These are phyloP conservation scores for Leucaena leucocephala DNA, from an alignment of 306 rosid species.

Conservation along the genomic window DNA sequence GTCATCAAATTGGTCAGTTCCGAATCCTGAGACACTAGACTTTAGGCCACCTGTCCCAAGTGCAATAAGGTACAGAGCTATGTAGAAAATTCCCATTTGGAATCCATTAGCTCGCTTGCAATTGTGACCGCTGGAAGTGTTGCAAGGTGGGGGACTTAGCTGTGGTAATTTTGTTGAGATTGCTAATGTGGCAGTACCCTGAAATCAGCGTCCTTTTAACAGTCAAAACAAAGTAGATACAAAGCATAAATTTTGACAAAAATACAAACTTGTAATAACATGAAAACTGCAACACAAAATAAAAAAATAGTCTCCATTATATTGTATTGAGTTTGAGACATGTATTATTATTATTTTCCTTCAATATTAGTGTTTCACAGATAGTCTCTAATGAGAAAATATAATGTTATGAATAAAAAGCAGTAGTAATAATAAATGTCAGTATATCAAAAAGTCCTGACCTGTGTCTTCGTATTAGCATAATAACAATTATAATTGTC, in stretches of 20 bases:
- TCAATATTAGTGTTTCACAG: not conserved
- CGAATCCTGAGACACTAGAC: slow-evolving; percentile 91
- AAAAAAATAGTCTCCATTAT: not conserved
- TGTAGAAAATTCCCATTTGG: slow-evolving; percentile 79
- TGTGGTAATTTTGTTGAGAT: slow-evolving; percentile 65
- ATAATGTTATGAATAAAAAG: not conserved
- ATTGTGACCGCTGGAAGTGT: slow-evolving; percentile 22
- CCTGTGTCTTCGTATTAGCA: slow-evolving; percentile 56
- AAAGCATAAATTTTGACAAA: not conserved
- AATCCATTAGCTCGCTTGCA: slow-evolving; percentile 69
- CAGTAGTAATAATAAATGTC: not conserved
- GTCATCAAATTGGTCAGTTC: slow-evolving; percentile 85
- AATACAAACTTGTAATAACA: not conserved
- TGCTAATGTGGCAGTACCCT: slow-evolving; percentile 82
- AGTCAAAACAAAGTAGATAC: not conserved
- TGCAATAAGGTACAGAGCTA: slow-evolving; percentile 72
- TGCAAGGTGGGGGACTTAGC: slow-evolving; percentile 77
- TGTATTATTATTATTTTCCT: not conserved
- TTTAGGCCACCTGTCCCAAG: slow-evolving; percentile 88
- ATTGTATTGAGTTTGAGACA: not conserved
- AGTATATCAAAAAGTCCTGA: slow-evolving; percentile 2
- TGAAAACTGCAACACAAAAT: not conserved
- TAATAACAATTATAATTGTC: not conserved
- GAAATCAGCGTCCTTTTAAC: slow-evolving; percentile 22
- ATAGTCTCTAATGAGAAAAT: not conserved